Evolutionary conservation across 768 basidiomycete species (phyloP).

Genomic region (Cubamyces lactineus): DNA sequence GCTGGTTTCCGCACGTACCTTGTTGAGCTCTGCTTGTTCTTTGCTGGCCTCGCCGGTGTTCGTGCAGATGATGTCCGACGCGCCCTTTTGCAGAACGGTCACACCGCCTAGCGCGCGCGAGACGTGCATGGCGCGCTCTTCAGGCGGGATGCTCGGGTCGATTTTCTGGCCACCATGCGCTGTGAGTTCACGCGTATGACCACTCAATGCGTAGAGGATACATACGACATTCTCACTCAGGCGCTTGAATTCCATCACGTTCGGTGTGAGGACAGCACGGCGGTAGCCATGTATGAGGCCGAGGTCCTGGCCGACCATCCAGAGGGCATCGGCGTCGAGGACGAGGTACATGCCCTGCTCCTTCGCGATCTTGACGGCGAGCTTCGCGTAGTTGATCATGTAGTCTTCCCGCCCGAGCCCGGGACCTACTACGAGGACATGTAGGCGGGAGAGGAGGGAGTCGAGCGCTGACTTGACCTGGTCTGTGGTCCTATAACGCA

Average conservation of each 20-base stretch:
- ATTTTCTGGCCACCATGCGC: slow-evolving; percentile 41
- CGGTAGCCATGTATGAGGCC: slow-evolving; percentile 81
- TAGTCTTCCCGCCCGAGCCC: slow-evolving; percentile 90
- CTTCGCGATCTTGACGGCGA: slow-evolving; percentile 75
- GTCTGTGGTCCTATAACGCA: slow-evolving; percentile 46
- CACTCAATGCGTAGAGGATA: not conserved
- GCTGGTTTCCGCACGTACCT: slow-evolving; percentile 6
- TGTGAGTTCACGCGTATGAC: not conserved
- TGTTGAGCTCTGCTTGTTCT: slow-evolving; percentile 45
- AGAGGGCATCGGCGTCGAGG: slow-evolving; percentile 92
- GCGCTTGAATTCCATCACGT: slow-evolving; percentile 90
- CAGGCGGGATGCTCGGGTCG: slow-evolving; percentile 51
- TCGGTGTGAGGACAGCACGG: slow-evolving; percentile 89
- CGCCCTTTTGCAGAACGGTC: slow-evolving; percentile 89
- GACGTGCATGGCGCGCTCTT: slow-evolving; percentile 67
- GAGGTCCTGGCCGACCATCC: slow-evolving; percentile 76
- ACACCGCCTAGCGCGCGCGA: slow-evolving; percentile 83
- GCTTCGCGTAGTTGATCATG: slow-evolving; percentile 83
- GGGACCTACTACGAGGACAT: slow-evolving; percentile 92
- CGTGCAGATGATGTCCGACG: slow-evolving; percentile 78
- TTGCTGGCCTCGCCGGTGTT: slow-evolving; percentile 61
- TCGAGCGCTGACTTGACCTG: slow-evolving; percentile 56
- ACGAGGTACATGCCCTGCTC: slow-evolving; percentile 85
- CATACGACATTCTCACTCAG: slow-evolving; percentile 73
- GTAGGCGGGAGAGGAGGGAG: slow-evolving; percentile 80